Conservation (phyloP, 305 asterid species). For the Solanum aculeatissimum region DNA sequence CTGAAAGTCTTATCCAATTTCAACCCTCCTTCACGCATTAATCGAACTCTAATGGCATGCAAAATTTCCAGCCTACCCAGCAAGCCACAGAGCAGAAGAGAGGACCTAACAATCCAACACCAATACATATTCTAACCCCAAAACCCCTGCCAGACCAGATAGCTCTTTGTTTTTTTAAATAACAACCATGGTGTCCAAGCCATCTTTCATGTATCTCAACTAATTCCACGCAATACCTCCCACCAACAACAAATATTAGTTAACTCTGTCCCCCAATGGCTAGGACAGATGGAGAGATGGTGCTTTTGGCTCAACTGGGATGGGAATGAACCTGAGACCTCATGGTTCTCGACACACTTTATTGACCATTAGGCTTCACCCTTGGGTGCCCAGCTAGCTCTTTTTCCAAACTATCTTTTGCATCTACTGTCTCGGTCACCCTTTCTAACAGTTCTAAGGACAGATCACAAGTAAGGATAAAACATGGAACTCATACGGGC, state of each 20-base stretch:
- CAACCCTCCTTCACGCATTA: background rate
- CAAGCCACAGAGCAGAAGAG: background rate
- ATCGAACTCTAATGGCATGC: background rate
- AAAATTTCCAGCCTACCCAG: background rate
- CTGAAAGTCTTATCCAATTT: background rate
- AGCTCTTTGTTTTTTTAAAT: background rate
- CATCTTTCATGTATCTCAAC: background rate
- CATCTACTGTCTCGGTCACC: background rate
- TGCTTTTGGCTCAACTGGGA: background rate
- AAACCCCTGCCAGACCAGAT: background rate
- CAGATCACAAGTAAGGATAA: background rate
- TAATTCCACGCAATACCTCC: background rate
- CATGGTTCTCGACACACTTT: background rate
- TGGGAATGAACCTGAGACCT: background rate
- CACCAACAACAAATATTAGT: background rate
- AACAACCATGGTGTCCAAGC: background rate
- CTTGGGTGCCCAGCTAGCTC: background rate
- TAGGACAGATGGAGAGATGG: background rate
- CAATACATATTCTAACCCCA: background rate
- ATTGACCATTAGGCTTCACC: background rate
- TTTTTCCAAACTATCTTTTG: background rate
- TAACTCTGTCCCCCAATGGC: background rate
- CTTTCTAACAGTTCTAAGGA: background rate
- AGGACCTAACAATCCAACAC: background rate
- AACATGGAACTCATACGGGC: background rate